Evolutionary conservation across 805 yeast genomes (phyloP).

Genomic region (Sungouiozyma intestinalis): DNA sequence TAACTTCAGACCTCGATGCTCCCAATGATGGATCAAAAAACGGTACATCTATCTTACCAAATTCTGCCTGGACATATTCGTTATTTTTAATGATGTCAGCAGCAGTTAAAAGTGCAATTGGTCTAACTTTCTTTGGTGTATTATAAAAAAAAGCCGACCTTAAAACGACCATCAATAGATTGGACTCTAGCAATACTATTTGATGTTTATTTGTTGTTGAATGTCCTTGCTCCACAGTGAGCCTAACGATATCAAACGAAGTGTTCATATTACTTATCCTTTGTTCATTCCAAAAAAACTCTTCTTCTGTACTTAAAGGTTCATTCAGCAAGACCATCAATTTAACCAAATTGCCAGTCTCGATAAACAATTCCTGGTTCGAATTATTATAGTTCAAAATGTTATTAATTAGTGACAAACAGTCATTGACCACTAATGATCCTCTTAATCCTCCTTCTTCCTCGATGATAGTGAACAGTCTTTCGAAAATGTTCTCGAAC

Average conservation of each 20-base stretch:
- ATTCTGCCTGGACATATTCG: conserved; percentile 52
- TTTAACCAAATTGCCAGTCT: conserved; percentile 66
- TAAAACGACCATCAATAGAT: conserved; percentile 54
- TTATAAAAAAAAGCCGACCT: conserved; percentile 58
- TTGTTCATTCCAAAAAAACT: conserved; percentile 68
- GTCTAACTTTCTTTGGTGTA: conserved; percentile 57
- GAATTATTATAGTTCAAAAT: conserved; percentile 74
- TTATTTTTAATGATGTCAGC: conserved; percentile 70
- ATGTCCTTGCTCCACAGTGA: conserved; percentile 65
- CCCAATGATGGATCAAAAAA: conserved; percentile 63
- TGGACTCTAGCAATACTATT: conserved; percentile 44
- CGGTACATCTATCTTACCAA: conserved; percentile 84
- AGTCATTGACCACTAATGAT: conserved; percentile 83
- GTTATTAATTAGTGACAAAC: conserved; percentile 63
- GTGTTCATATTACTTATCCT: conserved; percentile 54
- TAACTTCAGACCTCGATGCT: conserved; percentile 5
- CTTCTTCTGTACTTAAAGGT: conserved; percentile 39
- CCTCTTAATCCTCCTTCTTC: conserved; percentile 88
- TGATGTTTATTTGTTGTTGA: conserved; percentile 57
- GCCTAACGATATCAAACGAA: conserved; percentile 59
- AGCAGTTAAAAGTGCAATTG: conserved; percentile 58
- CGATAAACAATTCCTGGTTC: conserved; percentile 81
- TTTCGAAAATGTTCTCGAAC: conserved; percentile 85
- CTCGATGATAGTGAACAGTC: conserved; percentile 63
- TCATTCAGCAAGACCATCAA: conserved; percentile 53